These are phyloP conservation scores for Venturia asperata DNA, from an alignment of 2,329 filamentous ascomycete genomes.

Conservation along the genomic window DNA sequence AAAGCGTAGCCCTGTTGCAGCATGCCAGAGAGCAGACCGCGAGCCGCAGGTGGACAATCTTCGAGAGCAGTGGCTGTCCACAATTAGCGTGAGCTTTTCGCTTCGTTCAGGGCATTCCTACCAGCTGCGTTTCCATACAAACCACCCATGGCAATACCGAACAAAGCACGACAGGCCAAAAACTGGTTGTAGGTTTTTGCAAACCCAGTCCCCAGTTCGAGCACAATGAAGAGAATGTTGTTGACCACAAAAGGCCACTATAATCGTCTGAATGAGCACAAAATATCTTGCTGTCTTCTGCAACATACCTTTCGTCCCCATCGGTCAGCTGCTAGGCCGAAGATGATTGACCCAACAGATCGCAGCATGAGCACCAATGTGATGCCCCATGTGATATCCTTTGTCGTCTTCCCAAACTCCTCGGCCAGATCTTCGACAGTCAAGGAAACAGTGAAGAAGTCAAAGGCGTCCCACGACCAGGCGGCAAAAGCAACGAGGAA, in stretches of 20 bases:
- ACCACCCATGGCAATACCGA: conserved; percentile 59
- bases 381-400: conserved; percentile 38
- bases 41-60: conserved; percentile 52
- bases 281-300: background rate
- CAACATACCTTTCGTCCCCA: conserved; percentile 43
- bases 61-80: conserved; percentile 48
- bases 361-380: conserved; percentile 54
- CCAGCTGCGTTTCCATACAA: conserved; percentile 19
- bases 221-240: conserved; percentile 53
- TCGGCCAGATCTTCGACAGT: conserved; percentile 48
- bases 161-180: conserved; percentile 52
- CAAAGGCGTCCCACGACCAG: conserved; percentile 58
- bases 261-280: conserved; percentile 25
- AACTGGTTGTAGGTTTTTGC: conserved; percentile 52
- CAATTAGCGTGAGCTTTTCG: conserved; percentile 29
- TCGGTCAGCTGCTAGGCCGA: conserved; percentile 48
- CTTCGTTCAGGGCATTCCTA: background rate
- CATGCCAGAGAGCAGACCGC: conserved; percentile 55
- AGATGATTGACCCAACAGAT: conserved; percentile 51
- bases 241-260: conserved; percentile 51
- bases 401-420: conserved; percentile 47
- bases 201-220: conserved; percentile 56
- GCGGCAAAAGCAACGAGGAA: conserved; percentile 22
- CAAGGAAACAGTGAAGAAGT: conserved; percentile 46
- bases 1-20: conserved; percentile 56